Conservation (phyloP, 768 basidiomycete genomes). For the Pleurotus eryngii region DNA sequence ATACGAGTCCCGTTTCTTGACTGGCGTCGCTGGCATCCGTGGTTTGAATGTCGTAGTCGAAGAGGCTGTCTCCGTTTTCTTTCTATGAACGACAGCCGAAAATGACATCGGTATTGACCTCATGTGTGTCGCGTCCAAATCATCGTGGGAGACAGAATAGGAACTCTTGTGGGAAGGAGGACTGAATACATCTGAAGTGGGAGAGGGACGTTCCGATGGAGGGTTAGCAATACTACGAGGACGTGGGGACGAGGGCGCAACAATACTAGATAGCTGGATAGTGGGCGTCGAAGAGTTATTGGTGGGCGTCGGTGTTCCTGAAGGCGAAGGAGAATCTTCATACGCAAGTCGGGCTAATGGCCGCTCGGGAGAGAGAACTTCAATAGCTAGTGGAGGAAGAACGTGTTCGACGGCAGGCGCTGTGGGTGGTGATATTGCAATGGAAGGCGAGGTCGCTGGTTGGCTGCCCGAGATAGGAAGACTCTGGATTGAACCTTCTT, state of each 20-base stretch:
- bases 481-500: no score
- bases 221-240: background rate
- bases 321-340: background rate
- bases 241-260: background rate
- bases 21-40: conserved; percentile 25
- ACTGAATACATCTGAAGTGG: conserved; percentile 1
- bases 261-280: background rate
- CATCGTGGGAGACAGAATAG: background rate
- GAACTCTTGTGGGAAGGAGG: conserved; percentile 3
- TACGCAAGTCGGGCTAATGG: background rate
- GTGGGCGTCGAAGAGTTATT: background rate
- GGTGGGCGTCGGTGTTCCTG: background rate
- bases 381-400: background rate
- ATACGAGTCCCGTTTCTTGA: conserved; percentile 16
- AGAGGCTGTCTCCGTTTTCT: conserved; percentile 38
- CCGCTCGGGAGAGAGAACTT: background rate
- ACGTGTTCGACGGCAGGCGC: background rate
- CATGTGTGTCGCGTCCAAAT: conserved; percentile 5
- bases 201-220: conserved; percentile 17
- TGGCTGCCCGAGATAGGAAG: background rate
- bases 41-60: conserved; percentile 16
- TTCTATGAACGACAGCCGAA: conserved; percentile 57
- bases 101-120: conserved; percentile 30
- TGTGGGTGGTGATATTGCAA: background rate
- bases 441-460: background rate